Percentiles rank a stretch among this genome's conserved stretches.
Conservation (phyloP, 805 yeast species). For the Kuraishia molischiana region DNA sequence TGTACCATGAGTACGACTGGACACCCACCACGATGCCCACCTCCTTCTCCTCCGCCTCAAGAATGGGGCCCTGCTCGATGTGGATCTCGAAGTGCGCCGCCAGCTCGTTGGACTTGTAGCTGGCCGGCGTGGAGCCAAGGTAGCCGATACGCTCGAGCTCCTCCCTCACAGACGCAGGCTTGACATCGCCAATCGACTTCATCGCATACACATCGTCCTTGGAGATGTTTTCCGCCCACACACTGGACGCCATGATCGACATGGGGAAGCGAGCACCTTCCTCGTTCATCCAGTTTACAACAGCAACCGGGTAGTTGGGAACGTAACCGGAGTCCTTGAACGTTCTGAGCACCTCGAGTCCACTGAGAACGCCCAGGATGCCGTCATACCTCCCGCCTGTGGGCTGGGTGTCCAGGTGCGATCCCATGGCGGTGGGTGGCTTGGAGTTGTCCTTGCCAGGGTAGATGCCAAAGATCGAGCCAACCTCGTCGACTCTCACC, state of each 20-base stretch:
- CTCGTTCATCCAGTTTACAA: conserved; percentile 67
- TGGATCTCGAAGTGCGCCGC: conserved; percentile 68
- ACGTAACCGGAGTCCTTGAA: conserved; percentile 44
- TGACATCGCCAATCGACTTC: conserved; percentile 42
- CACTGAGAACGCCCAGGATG: conserved; percentile 57
- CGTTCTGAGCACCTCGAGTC: conserved; percentile 58
- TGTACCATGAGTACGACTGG: conserved; percentile 59
- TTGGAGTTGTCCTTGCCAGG: conserved; percentile 40
- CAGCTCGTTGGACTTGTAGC: conserved; percentile 40
- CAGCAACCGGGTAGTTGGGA: conserved; percentile 60
- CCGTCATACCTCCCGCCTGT: conserved; percentile 76
- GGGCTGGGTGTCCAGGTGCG: conserved; percentile 72
- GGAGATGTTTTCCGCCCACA: conserved; percentile 47
- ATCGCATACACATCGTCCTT: conserved; percentile 40
- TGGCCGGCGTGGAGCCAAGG: conserved; percentile 40
- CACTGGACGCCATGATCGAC: conserved; percentile 56
- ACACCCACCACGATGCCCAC: conserved; percentile 62
- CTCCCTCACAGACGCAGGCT: conserved; percentile 36
- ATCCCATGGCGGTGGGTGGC: conserved; percentile 59
- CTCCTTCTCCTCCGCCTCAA: conserved; percentile 43
- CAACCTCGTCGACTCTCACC: conserved; percentile 52
- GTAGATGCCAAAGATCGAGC: conserved; percentile 57
- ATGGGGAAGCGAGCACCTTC: conserved; percentile 75
- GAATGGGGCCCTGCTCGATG: conserved; percentile 69
- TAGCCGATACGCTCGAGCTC: conserved; percentile 58